Evolutionary conservation across 768 basidiomycete genomes (phyloP), one percentile per base, ranked within the genome.

Genomic region (Suillus plorans): DNA sequence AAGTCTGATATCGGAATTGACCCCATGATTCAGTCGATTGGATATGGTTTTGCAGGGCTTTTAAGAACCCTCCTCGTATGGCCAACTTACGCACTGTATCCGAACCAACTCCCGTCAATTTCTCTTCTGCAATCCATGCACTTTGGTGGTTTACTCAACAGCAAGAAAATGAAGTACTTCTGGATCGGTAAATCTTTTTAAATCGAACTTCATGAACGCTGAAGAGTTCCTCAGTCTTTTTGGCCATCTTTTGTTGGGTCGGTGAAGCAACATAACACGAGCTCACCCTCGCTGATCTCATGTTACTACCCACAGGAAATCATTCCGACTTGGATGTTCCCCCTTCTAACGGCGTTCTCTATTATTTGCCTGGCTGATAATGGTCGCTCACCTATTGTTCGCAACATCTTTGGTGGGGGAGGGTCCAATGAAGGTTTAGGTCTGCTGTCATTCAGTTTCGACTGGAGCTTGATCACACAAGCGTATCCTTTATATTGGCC

Each of bases 401-500:
- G 80, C 37, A 79, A 79, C 59, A 64, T 79, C 3, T 79, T 78
- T 63, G 79, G 79, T 60, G 84, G 80, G 8, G 84, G 83, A 2
- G 82, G 81, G 1, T 80, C 79, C 67, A 85, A 84, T 69, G 84
- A 85, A 70, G 84, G 84, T 14, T 77, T 84, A 16, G 84, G 84
- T 5, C 63, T 85, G 53, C 69, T 83, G 44, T 81, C 80, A 41
- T 83, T 84, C 68, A 73, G 79, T 61, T 78, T 81, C 28, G 80
- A 80, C 52, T 85, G 84, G 84, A 84, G 83, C 7, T 74, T 86
- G 25, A 85, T 86, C 66, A 82, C 81, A 1, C 85, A 86, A 69
- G 85, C 84, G 5, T 80, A 73, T 55, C 85, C 85, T 0, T 74
- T 86, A 7, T 81, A 83, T 10, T 86, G 85, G 84, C 85, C 85